A percentile compares a stretch with the other conserved stretches of the same genome.
Conservation (phyloP, 2,329 filamentous ascomycete species). For the Aspergillus luchuensis region DNA sequence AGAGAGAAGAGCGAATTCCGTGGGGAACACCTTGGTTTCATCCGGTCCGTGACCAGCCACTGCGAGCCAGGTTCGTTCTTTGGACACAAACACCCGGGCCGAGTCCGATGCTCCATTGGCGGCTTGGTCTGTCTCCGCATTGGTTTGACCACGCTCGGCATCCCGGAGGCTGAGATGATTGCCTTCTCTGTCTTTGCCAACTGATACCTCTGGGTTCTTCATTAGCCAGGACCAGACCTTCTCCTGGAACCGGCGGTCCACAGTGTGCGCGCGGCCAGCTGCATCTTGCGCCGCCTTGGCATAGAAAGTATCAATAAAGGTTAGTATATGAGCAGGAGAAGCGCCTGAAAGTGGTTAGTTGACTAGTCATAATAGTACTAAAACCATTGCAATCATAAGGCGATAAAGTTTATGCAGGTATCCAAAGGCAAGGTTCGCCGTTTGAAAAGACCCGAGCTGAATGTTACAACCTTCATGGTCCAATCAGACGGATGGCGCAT, state of each 20-base stretch:
- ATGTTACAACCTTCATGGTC: not conserved
- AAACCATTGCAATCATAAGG: not conserved
- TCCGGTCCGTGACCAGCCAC: conserved; percentile 63
- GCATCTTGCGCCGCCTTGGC: conserved; percentile 24
- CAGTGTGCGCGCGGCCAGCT: conserved; percentile 25
- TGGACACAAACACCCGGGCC: conserved; percentile 52
- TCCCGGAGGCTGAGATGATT: conserved; percentile 46
- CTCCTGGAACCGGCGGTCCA: conserved; percentile 56
- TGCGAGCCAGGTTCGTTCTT: conserved; percentile 61
- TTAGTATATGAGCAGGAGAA: conserved; percentile 38
- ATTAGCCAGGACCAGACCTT: conserved; percentile 61
- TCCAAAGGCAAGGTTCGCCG: not conserved
- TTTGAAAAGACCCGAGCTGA: not conserved
- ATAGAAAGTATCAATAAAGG: conserved; percentile 42
- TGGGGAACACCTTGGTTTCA: conserved; percentile 52
- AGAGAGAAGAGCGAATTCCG: conserved; percentile 60
- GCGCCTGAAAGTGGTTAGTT: conserved; percentile 31
- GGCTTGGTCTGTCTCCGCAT: conserved; percentile 6
- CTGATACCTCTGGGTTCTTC: conserved; percentile 57
- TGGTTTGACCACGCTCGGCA: conserved; percentile 30
- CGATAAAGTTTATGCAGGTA: not conserved
- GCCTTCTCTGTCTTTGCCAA: conserved; percentile 46
- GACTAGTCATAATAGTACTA: not conserved
- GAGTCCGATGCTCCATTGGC: not conserved
- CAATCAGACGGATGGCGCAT: conserved; percentile 9